phyloP scores from a whole-genome alignment of 208 protist species.

The Phytomonas francai region DNA sequence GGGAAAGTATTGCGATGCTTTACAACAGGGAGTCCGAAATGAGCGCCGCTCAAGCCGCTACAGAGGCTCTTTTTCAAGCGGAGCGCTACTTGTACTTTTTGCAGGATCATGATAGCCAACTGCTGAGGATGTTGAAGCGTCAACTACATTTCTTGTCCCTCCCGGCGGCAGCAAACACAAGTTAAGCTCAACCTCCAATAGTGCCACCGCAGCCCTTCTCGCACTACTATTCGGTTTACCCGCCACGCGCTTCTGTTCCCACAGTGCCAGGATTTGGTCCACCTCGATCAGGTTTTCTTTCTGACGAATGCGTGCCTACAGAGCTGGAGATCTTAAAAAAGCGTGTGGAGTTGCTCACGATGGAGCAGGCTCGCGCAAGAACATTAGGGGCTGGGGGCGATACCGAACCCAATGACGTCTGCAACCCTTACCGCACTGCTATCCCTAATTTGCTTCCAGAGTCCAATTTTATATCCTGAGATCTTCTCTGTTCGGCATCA shows the following conservation, averaged over 20 bases:
- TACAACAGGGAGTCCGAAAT: conserved; percentile 19
- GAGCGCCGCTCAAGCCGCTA: conserved; percentile 18
- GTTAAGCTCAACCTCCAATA: background rate
- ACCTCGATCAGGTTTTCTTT: too few relatives aligned
- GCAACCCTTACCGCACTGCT: too few relatives aligned
- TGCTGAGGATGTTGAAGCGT: conserved; percentile 23
- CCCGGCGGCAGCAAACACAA: too few relatives aligned
- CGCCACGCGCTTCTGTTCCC: too few relatives aligned
- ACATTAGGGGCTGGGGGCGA: conserved; percentile 7
- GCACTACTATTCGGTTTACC: background rate
- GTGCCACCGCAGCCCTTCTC: background rate
- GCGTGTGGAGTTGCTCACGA: conserved; percentile 35
- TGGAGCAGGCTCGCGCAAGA: conserved; percentile 37
- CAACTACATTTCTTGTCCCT: conserved; percentile 19
- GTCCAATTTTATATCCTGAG: too few relatives aligned
- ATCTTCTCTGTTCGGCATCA: too few relatives aligned
- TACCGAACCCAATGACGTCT: too few relatives aligned
- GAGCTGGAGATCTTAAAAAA: conserved; percentile 47
- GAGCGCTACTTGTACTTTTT: conserved; percentile 26
- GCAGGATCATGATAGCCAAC: conserved; percentile 16
- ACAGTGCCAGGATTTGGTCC: too few relatives aligned
- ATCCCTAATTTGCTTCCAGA: too few relatives aligned
- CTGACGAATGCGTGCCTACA: conserved; percentile 14
- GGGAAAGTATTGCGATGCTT: conserved; percentile 16
- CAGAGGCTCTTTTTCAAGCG: conserved; percentile 26